These are phyloP conservation scores for Chalaropsis ovoidea DNA, from an alignment of 2,329 filamentous ascomycete species.

Conservation along the genomic window DNA sequence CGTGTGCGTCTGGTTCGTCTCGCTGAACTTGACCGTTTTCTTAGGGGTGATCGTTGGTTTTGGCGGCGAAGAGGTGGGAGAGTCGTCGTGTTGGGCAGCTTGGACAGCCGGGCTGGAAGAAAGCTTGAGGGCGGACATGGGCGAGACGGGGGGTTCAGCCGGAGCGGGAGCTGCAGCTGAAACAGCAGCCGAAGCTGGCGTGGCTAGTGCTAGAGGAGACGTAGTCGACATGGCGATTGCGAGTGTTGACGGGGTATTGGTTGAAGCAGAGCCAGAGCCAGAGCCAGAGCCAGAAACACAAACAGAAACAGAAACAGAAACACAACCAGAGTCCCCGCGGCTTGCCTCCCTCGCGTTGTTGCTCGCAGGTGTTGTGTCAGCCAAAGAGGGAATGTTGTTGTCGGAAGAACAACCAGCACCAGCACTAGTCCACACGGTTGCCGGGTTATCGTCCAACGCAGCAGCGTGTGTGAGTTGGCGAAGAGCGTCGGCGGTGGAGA, in stretches of 20 bases:
- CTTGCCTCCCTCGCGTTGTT: background rate
- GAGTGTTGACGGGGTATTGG: background rate
- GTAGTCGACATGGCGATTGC: background rate
- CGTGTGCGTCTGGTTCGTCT: constrained; percentile 15
- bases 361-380: background rate
- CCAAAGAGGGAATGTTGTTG: background rate
- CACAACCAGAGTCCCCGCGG: background rate
- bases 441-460: background rate
- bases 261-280: background rate
- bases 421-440: background rate
- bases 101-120: background rate
- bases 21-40: constrained; percentile 23
- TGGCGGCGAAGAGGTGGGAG: background rate
- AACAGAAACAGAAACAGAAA: background rate
- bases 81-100: background rate
- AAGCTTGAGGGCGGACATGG: constrained; percentile 2
- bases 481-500: background rate
- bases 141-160: background rate
- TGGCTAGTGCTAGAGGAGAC: background rate
- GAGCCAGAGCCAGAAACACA: background rate
- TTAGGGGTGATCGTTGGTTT: constrained; percentile 16
- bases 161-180: too few relatives aligned
- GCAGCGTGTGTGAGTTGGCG: background rate
- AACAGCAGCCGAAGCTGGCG: background rate
- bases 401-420: background rate